These are phyloP conservation scores for Royoungia palumana DNA, from an alignment of 768 basidiomycete species.

Conservation along the genomic window DNA sequence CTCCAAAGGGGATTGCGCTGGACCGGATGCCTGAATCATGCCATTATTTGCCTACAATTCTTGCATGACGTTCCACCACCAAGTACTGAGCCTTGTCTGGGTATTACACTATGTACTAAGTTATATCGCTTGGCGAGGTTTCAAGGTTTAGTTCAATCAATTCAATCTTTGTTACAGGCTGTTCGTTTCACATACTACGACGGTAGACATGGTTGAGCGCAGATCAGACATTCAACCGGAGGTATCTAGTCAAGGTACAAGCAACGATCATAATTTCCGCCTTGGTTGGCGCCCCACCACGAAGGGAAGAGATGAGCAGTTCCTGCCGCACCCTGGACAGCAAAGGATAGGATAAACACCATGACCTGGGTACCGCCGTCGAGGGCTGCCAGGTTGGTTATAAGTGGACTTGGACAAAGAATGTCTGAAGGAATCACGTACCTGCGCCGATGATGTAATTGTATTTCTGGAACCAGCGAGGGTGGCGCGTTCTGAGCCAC, in stretches of 20 bases:
- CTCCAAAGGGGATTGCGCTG: no score
- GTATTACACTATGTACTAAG: no score
- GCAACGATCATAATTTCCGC: slow-evolving; percentile 37
- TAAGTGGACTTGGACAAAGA: neutral
- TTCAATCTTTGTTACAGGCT: no score
- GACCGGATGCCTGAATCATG: no score
- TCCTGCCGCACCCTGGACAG: slow-evolving; percentile 51
- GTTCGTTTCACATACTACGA: no score
- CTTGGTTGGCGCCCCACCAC: slow-evolving; percentile 60
- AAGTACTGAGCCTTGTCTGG: no score
- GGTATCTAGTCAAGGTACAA: slow-evolving; percentile 8
- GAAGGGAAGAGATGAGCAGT: slow-evolving; percentile 47
- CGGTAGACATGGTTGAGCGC: neutral
- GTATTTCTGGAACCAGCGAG: slow-evolving; percentile 37
- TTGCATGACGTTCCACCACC: no score
- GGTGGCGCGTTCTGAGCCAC: slow-evolving; percentile 36
- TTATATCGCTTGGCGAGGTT: no score
- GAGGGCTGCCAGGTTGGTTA: slow-evolving; percentile 22
- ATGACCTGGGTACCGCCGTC: slow-evolving; percentile 47
- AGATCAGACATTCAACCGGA: neutral
- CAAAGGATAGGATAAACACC: slow-evolving; percentile 50
- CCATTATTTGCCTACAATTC: no score
- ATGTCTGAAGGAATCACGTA: neutral
- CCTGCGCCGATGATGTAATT: slow-evolving; percentile 44
- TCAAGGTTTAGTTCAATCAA: no score